Conservation (phyloP, 352 stramenopile species). For the Globisporangium viniferum region DNA sequence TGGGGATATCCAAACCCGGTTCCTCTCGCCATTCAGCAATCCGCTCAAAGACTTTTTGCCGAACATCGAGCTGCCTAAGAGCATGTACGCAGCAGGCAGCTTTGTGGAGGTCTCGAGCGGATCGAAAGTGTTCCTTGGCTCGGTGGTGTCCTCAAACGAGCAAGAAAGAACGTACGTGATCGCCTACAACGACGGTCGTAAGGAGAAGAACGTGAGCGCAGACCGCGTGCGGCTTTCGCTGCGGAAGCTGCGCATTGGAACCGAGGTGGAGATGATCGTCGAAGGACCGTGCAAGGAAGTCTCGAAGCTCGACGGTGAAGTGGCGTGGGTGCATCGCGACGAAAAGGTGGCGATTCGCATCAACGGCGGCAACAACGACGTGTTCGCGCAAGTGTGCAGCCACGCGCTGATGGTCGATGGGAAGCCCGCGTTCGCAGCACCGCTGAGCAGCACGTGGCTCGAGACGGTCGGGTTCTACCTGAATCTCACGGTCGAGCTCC, state of each 20-base stretch:
- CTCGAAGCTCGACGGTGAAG: slow-evolving; percentile 62
- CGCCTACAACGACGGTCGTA: slow-evolving; percentile 50
- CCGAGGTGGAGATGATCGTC: slow-evolving; percentile 71
- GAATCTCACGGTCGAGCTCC: slow-evolving; percentile 39
- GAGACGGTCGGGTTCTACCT: slow-evolving; percentile 56
- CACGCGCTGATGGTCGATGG: slow-evolving; percentile 65
- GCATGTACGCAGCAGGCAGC: slow-evolving; percentile 34
- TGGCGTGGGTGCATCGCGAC: slow-evolving; percentile 70
- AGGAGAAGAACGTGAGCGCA: slow-evolving; percentile 49
- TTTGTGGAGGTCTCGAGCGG: slow-evolving; percentile 50
- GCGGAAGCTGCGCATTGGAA: slow-evolving; percentile 51
- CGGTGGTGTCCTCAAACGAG: slow-evolving; percentile 40
- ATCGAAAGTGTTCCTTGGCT: slow-evolving; percentile 43
- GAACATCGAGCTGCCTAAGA: slow-evolving; percentile 26
- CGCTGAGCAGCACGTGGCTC: slow-evolving; percentile 60
- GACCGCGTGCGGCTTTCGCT: slow-evolving; percentile 57
- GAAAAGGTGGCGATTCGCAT: slow-evolving; percentile 64
- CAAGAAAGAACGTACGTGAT: slow-evolving; percentile 51
- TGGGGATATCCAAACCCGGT: slow-evolving; percentile 41
- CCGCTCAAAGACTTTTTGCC: slow-evolving; percentile 26
- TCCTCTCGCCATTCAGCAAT: slow-evolving; percentile 31
- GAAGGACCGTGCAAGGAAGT: slow-evolving; percentile 72
- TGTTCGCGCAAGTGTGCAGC: slow-evolving; percentile 63
- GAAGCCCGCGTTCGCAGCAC: slow-evolving; percentile 55
- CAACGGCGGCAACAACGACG: slow-evolving; percentile 60